Percentiles rank a stretch among this genome's conserved stretches.
phyloP scores from a whole-genome alignment of 805 yeast genomes.

The Candida nemodendra region DNA sequence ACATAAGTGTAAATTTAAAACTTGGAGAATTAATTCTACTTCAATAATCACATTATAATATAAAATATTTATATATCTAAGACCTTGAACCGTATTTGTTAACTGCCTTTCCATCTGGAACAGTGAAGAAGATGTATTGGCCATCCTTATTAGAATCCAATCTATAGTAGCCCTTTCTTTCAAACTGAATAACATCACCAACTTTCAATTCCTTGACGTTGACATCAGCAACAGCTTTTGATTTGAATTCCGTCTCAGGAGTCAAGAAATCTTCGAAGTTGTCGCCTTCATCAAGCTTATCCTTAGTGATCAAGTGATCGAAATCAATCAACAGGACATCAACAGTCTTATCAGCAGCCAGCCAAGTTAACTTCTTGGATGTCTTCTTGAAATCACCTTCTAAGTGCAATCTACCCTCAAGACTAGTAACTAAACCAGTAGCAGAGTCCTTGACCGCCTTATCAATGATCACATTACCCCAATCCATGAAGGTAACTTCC shows the following conservation, averaged over 20 bases:
- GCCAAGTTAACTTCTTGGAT: constrained; percentile 92
- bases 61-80: constrained; percentile 8
- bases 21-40: background rate
- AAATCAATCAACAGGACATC: constrained; percentile 83
- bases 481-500: constrained; percentile 97
- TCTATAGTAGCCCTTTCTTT: constrained; percentile 94
- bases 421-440: constrained; percentile 48
- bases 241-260: constrained; percentile 79
- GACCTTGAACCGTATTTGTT: constrained; percentile 70
- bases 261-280: constrained; percentile 90
- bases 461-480: constrained; percentile 91
- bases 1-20: too few relatives aligned
- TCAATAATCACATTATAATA: background rate
- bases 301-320: constrained; percentile 93
- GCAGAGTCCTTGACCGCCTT: constrained; percentile 63
- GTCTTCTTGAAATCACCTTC: constrained; percentile 98
- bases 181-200: constrained; percentile 91
- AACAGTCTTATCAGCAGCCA: constrained; percentile 74
- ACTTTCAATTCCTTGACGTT: constrained; percentile 74
- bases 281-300: constrained; percentile 91
- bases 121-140: constrained; percentile 78
- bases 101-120: constrained; percentile 91
- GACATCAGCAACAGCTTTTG: constrained; percentile 74
- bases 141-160: constrained; percentile 65
- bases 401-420: constrained; percentile 78